Percentiles rank a stretch among this genome's conserved stretches.
Conservation (phyloP, 805 yeast genomes). For the Myxozyma neglecta region DNA sequence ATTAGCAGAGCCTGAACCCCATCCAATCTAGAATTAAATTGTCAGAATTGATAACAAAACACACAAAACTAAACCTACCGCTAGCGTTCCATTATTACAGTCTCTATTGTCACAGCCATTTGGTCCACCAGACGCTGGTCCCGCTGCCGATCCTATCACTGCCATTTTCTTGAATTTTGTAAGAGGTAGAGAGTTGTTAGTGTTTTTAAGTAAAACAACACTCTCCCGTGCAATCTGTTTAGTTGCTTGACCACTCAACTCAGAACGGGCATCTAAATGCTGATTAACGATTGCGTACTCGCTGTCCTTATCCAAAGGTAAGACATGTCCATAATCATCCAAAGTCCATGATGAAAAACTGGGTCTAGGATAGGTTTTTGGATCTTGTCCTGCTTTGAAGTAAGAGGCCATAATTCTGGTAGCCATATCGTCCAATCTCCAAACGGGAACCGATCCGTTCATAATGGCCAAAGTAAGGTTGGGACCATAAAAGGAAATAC, state of each 20-base stretch:
- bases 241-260: conserved; percentile 46
- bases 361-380: conserved; percentile 46
- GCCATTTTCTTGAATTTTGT: conserved; percentile 39
- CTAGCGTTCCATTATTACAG: conserved; percentile 54
- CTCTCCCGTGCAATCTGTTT: conserved; percentile 59
- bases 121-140: conserved; percentile 52
- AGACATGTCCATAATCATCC: conserved; percentile 55
- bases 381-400: conserved; percentile 47
- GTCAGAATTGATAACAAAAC: background rate
- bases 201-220: conserved; percentile 55
- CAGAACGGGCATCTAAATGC: conserved; percentile 55
- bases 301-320: conserved; percentile 55
- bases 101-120: conserved; percentile 53
- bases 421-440: conserved; percentile 62
- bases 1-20: conserved; percentile 65
- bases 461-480: conserved; percentile 54
- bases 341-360: conserved; percentile 61
- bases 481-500: conserved; percentile 60
- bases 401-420: conserved; percentile 59
- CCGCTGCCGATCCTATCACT: conserved; percentile 58
- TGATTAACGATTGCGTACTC: conserved; percentile 55
- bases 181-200: conserved; percentile 54
- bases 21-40: conserved; percentile 43
- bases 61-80: conserved; percentile 33
- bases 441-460: conserved; percentile 55